Percentiles rank a stretch among this genome's conserved stretches.
Evolutionary conservation across 441 rosid genomes (phyloP).

Genomic region (Gossypium trilobum): DNA sequence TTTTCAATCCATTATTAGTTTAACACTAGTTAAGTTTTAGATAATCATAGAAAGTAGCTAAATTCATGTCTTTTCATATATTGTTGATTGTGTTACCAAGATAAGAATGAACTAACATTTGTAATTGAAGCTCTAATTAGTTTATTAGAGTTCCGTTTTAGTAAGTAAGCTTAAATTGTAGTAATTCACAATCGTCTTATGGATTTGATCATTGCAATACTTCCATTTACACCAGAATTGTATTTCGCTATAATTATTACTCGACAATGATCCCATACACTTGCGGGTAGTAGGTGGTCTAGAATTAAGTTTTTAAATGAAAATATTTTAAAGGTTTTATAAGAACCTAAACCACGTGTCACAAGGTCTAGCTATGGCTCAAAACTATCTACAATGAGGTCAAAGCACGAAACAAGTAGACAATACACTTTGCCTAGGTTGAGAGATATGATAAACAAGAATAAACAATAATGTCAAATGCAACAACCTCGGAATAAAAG

Average conservation of each 20-base stretch:
- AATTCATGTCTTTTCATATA: not conserved
- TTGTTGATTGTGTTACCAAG: not conserved
- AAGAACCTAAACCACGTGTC: not conserved
- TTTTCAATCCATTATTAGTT: not conserved
- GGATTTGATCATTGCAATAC: not conserved
- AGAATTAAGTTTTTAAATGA: not conserved
- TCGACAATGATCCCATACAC: not conserved
- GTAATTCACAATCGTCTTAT: not conserved
- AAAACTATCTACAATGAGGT: not conserved
- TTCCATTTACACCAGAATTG: no score
- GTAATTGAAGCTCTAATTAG: not conserved
- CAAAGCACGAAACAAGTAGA: not conserved
- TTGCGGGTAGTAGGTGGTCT: not conserved
- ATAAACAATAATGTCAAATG: not conserved
- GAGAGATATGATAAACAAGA: not conserved
- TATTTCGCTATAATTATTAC: not conserved
- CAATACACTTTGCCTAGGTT: not conserved
- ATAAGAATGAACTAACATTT: not conserved
- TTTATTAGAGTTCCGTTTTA: not conserved
- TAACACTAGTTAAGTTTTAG: not conserved
- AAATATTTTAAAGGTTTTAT: not conserved
- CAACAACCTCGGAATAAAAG: constrained; percentile 1
- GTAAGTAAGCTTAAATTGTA: not conserved
- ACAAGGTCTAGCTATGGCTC: not conserved
- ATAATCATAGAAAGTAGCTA: not conserved